Conservation (phyloP, 1,284 basidiomycete species). For the Wallemia hederae region DNA sequence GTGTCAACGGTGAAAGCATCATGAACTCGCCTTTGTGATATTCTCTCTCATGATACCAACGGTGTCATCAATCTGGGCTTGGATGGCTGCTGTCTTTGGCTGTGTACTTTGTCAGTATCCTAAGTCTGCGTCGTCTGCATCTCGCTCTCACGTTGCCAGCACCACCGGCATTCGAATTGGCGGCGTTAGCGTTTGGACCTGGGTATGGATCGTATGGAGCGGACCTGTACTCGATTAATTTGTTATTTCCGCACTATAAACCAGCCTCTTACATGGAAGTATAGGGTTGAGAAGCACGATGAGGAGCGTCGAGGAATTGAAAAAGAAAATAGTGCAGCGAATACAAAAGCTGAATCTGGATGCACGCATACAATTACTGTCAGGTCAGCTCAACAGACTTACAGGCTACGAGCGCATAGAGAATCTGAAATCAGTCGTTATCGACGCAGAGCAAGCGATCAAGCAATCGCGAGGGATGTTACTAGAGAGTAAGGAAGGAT, state of each 20-base stretch:
- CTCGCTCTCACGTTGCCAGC: background rate
- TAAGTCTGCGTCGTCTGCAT: background rate
- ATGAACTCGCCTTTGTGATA: slow-evolving; percentile 35
- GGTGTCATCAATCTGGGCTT: slow-evolving; percentile 77
- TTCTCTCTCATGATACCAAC: slow-evolving; percentile 94
- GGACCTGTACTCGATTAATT: background rate
- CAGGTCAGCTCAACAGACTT: slow-evolving; percentile 45
- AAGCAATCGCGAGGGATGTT: background rate
- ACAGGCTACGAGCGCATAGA: slow-evolving; percentile 80
- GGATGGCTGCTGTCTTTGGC: slow-evolving; percentile 53
- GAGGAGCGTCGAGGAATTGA: slow-evolving; percentile 5
- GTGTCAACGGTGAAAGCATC: background rate
- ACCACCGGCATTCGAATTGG: too few relatives aligned
- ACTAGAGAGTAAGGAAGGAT: slow-evolving; percentile 10
- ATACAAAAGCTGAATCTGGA: background rate
- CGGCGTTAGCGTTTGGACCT: background rate
- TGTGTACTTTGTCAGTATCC: background rate
- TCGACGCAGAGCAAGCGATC: slow-evolving; percentile 34
- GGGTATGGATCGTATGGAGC: slow-evolving; percentile 2
- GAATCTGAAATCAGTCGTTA: slow-evolving; percentile 43
- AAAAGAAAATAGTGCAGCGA: slow-evolving; percentile 27
- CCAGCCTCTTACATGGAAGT: background rate
- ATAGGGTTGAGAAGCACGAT: background rate
- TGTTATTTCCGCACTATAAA: background rate
- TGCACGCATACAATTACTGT: slow-evolving; percentile 20